Evolutionary conservation across 306 rosid genomes (phyloP), one percentile per base, ranked within the genome.

Genomic region (Bauhinia variegata): DNA sequence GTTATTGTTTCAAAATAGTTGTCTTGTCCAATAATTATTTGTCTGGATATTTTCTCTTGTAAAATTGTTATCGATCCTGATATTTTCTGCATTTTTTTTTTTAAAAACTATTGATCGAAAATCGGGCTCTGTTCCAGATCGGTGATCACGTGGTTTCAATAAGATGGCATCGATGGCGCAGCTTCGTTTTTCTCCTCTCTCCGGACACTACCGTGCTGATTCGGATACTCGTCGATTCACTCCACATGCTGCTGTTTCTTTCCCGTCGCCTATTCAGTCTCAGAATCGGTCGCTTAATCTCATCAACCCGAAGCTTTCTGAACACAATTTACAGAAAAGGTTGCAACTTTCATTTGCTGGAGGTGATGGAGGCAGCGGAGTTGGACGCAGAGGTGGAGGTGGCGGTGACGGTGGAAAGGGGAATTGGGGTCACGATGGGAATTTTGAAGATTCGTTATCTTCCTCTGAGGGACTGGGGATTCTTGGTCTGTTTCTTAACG

Each of bases 101-200:
- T 54, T n/a, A n/a, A n/a, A 33, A 53, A 51, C 53, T 33, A 1
- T 66, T 60, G 5, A 4, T 15, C 8, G 5, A 11, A 9, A 15
- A 9, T 28, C 41, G 5, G 15, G 2, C 36, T 65, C 10, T 72
- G 62, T 66, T n/a, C 3, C 76, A 67, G 82, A 57, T 76, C 67
- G 60, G 7, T 18, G n/a, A 8, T 7, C 17, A n/a, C n/a, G n/a
- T n/a, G n/a, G n/a, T 8, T 68, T 12, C 28, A 39, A 23, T n/a
- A 19, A 36, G 31, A 92, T 92, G 93, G 80, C 89, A 32, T 63
- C 87, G 60, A 65, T 85, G 61, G 86, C 91, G 34, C 87, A 84
- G 53, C 76, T 89, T 49, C 87, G 92, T 69, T 82, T 56, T 53
- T 79, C 89, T 3, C 76, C 86, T 44, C 75, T 76, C 14, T 57